phyloP scores from a whole-genome alignment of 495 filamentous ascomycete species.

The Trichoderma virens region DNA sequence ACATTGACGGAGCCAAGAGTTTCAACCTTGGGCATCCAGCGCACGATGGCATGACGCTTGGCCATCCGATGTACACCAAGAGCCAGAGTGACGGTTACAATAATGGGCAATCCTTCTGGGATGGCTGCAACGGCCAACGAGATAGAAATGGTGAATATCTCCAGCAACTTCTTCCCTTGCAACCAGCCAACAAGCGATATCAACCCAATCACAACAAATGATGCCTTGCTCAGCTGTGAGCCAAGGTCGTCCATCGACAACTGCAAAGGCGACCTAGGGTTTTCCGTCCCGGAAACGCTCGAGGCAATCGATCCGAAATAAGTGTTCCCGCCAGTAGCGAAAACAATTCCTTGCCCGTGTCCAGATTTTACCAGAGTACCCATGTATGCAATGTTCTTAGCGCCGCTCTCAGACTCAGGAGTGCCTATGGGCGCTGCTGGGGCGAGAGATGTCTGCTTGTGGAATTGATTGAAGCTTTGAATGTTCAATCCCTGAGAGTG shows the following conservation, averaged over 20 bases:
- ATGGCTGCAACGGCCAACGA: conserved; percentile 96
- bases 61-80: conserved; percentile 95
- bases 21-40: conserved; percentile 91
- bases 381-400: conserved; percentile 90
- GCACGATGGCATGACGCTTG: conserved; percentile 84
- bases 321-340: conserved; percentile 84
- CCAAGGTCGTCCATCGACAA: conserved; percentile 95
- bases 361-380: conserved; percentile 92
- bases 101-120: conserved; percentile 93
- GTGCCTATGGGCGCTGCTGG: conserved; percentile 15
- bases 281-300: conserved; percentile 87
- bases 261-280: conserved; percentile 86
- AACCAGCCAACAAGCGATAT: conserved; percentile 85
- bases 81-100: conserved; percentile 93
- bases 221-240: conserved; percentile 89
- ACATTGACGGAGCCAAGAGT: conserved; percentile 98
- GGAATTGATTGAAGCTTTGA: conserved; percentile 17
- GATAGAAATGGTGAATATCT: conserved; percentile 97
- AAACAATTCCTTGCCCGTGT: conserved; percentile 92
- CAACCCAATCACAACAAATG: conserved; percentile 86
- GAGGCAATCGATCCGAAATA: conserved; percentile 96
- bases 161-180: conserved; percentile 80
- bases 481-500: conserved; percentile 42
- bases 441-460: conserved; percentile 28
- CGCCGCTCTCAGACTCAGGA: conserved; percentile 21